These are phyloP conservation scores for Rhododendron vialii DNA, from an alignment of 148 eudicot species.

Conservation along the genomic window DNA sequence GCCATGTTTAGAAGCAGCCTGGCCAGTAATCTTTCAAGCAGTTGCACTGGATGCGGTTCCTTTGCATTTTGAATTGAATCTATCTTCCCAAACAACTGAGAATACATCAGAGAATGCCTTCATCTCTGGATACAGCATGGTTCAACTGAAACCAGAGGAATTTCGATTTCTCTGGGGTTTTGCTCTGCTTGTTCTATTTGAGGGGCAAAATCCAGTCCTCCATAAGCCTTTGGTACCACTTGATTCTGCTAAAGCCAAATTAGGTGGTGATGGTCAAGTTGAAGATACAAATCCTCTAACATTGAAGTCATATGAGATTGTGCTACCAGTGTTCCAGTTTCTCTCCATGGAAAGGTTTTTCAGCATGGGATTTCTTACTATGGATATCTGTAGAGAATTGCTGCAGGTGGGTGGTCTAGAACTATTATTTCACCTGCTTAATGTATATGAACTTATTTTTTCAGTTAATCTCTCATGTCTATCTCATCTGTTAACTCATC, in stretches of 20 bases:
- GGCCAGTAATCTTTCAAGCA: conserved; percentile 95
- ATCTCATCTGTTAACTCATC: not conserved
- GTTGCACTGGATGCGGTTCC: conserved; percentile 90
- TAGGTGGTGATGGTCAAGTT: conserved; percentile 38
- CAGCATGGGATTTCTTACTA: conserved; percentile 54
- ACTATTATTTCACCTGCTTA: not conserved
- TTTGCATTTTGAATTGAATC: conserved; percentile 29
- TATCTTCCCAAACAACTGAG: conserved; percentile 33
- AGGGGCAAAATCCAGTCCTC: conserved; percentile 51
- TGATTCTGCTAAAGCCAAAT: conserved; percentile 36
- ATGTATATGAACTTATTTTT: not conserved
- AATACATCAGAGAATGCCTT: conserved; percentile 31
- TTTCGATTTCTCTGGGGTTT: conserved; percentile 87
- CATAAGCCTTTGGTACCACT: conserved; percentile 47
- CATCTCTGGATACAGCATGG: conserved; percentile 89
- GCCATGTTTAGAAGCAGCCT: conserved; percentile 77
- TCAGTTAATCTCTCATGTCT: not conserved
- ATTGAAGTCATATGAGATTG: conserved; percentile 54
- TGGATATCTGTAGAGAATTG: conserved; percentile 68
- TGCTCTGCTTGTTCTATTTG: conserved; percentile 74
- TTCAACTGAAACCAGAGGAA: conserved; percentile 62
- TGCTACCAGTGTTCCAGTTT: conserved; percentile 71
- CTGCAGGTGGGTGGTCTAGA: conserved; percentile 57
- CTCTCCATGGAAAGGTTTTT: conserved; percentile 68
- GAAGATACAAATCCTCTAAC: conserved; percentile 42